Percentiles rank a stretch among this genome's conserved stretches.
Evolutionary conservation across 495 filamentous ascomycete species (phyloP).

Genomic region (Podospora comata): DNA sequence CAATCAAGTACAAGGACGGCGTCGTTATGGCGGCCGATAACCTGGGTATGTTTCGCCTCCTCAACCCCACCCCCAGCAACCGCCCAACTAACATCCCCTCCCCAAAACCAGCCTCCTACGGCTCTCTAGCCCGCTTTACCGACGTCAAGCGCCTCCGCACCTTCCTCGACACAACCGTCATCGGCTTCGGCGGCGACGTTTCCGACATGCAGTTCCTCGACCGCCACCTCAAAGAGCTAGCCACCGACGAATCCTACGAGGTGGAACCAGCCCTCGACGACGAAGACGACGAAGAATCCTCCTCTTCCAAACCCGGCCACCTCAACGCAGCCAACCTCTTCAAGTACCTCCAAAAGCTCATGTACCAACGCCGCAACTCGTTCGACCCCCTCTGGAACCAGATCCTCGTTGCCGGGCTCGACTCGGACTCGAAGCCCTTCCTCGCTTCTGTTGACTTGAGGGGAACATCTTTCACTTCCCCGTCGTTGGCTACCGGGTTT

Average conservation of each 20-base stretch:
- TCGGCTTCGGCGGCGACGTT: slow-evolving; percentile 92
- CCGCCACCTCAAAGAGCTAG: slow-evolving; percentile 79
- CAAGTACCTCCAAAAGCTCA: slow-evolving; percentile 88
- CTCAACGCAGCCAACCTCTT: slow-evolving; percentile 92
- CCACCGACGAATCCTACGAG: slow-evolving; percentile 82
- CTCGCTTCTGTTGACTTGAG: slow-evolving; percentile 86
- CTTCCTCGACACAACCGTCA: slow-evolving; percentile 72
- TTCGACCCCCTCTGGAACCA: slow-evolving; percentile 98
- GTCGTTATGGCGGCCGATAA: slow-evolving; percentile 97
- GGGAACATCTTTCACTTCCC: slow-evolving; percentile 83
- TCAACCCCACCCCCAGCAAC: background rate
- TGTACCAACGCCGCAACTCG: slow-evolving; percentile 90
- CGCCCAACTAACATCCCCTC: background rate
- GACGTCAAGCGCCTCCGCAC: slow-evolving; percentile 85
- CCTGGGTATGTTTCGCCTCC: slow-evolving; percentile 58
- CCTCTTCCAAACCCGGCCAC: slow-evolving; percentile 37
- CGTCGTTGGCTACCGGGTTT: slow-evolving; percentile 88
- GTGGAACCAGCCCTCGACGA: slow-evolving; percentile 45
- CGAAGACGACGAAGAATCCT: slow-evolving; percentile 39
- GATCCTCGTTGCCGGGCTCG: slow-evolving; percentile 83
- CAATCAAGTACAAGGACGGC: slow-evolving; percentile 90
- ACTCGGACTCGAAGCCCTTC: slow-evolving; percentile 77
- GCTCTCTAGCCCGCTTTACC: slow-evolving; percentile 93
- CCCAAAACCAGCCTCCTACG: slow-evolving; percentile 75
- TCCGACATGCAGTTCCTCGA: slow-evolving; percentile 98